These are phyloP conservation scores for Coleophoma cylindrospora DNA, from an alignment of 2,329 filamentous ascomycete species.

Conservation along the genomic window DNA sequence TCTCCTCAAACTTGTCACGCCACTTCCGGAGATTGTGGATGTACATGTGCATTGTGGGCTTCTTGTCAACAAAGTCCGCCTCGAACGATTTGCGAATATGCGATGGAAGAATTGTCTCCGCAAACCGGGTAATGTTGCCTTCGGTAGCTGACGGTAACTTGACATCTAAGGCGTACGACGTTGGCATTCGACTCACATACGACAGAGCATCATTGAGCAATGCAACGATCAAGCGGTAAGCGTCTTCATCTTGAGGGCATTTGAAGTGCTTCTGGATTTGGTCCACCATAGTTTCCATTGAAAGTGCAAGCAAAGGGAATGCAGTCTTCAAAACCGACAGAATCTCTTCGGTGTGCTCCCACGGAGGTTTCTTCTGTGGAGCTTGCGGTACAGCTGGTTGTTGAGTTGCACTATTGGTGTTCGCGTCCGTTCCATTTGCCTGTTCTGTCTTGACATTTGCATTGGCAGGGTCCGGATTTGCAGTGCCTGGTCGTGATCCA, in stretches of 20 bases:
- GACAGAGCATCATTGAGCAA: slow-evolving; percentile 91
- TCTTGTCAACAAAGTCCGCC: slow-evolving; percentile 90
- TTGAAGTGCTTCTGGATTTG: slow-evolving; percentile 99
- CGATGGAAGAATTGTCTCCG: slow-evolving; percentile 88
- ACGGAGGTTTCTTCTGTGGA: slow-evolving; percentile 66
- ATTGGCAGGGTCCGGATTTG: slow-evolving; percentile 33
- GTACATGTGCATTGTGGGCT: slow-evolving; percentile 97
- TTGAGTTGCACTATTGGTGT: slow-evolving; percentile 33
- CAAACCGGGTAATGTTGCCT: slow-evolving; percentile 93
- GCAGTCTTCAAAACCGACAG: slow-evolving; percentile 94
- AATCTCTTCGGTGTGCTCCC: slow-evolving; percentile 95
- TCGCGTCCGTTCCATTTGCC: slow-evolving; percentile 11
- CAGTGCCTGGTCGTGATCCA: slow-evolving; percentile 34
- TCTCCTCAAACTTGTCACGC: slow-evolving; percentile 97
- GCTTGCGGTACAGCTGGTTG: slow-evolving; percentile 20
- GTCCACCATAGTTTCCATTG: slow-evolving; percentile 99
- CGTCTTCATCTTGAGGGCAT: slow-evolving; percentile 96
- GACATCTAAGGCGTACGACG: slow-evolving; percentile 82
- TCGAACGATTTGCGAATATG: slow-evolving; percentile 97
- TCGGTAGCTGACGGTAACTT: slow-evolving; percentile 89
- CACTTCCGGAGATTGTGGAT: slow-evolving; percentile 94
- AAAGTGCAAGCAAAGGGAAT: slow-evolving; percentile 89
- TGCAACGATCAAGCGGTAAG: slow-evolving; percentile 94
- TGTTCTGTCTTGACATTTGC: slow-evolving; percentile 20
- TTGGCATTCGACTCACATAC: slow-evolving; percentile 84